phyloP scores from a whole-genome alignment of 805 yeast genomes.

The Debaryomyces maramus region DNA sequence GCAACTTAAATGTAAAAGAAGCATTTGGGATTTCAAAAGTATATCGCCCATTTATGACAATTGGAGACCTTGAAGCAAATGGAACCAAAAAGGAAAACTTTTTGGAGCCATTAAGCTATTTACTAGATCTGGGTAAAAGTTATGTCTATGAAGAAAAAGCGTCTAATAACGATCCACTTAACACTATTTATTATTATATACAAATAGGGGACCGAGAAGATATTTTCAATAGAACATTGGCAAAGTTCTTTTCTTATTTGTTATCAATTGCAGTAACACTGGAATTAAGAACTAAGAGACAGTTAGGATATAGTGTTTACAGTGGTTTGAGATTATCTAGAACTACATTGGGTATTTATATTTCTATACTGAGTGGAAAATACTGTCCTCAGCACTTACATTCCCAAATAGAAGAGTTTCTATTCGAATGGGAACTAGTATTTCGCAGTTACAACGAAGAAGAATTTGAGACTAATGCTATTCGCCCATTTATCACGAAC shows the following conservation, averaged over 20 bases:
- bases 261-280: conserved; percentile 44
- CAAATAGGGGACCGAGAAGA: conserved; percentile 56
- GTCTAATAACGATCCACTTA: conserved; percentile 49
- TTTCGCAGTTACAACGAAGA: conserved; percentile 28
- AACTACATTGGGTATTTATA: conserved; percentile 56
- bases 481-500: conserved; percentile 36
- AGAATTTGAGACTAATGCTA: conserved; percentile 34
- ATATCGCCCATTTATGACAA: conserved; percentile 21
- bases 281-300: conserved; percentile 54
- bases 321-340: conserved; percentile 55
- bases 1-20: conserved; percentile 37
- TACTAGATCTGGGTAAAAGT: conserved; percentile 12
- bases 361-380: conserved; percentile 55
- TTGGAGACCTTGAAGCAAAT: not conserved
- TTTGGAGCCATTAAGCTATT: conserved; percentile 38
- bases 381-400: conserved; percentile 43
- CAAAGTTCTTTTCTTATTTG: conserved; percentile 48
- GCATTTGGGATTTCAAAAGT: conserved; percentile 16
- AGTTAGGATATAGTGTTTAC: conserved; percentile 62
- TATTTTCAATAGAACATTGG: conserved; percentile 32
- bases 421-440: conserved; percentile 40
- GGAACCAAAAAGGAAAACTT: not conserved
- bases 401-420: conserved; percentile 47
- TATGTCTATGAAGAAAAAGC: conserved; percentile 33
- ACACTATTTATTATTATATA: conserved; percentile 51